These are phyloP conservation scores for Neopestalotiopsis sp. DNA, from an alignment of 2,329 filamentous ascomycete species.

Conservation along the genomic window DNA sequence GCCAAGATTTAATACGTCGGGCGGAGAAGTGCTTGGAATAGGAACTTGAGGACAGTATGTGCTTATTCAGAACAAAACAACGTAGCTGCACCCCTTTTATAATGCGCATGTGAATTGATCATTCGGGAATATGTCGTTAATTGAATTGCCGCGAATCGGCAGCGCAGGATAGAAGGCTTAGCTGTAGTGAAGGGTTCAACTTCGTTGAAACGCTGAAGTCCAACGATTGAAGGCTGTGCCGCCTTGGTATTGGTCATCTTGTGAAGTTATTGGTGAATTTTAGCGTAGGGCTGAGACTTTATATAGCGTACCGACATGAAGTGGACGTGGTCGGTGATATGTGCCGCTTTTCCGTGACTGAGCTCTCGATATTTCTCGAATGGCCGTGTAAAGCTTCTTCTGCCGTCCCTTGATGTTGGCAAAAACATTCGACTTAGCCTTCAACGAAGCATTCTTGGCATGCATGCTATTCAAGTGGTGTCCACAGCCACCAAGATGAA, in stretches of 20 bases:
- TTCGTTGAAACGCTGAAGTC: neutral
- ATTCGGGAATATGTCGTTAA: neutral
- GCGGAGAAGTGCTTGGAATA: neutral
- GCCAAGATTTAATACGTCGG: neutral
- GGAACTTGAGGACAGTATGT: neutral
- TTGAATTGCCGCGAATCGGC: neutral
- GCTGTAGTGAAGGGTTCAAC: neutral
- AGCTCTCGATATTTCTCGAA: neutral
- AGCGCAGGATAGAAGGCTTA: neutral
- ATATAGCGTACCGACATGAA: neutral
- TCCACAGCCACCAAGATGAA: too few relatives aligned
- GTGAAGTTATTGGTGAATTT: neutral
- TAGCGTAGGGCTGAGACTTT: neutral
- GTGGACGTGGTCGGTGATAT: neutral
- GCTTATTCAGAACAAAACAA: neutral
- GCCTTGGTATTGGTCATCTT: neutral
- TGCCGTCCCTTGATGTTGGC: too few relatives aligned
- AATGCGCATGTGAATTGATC: neutral
- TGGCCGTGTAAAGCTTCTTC: too few relatives aligned
- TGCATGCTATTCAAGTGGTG: too few relatives aligned
- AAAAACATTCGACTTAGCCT: too few relatives aligned
- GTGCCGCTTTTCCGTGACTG: neutral
- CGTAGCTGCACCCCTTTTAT: neutral
- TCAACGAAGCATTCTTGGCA: too few relatives aligned
- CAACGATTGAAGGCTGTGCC: neutral